phyloP scores from a whole-genome alignment of 495 filamentous ascomycete species.

The Cryomyces minteri region DNA sequence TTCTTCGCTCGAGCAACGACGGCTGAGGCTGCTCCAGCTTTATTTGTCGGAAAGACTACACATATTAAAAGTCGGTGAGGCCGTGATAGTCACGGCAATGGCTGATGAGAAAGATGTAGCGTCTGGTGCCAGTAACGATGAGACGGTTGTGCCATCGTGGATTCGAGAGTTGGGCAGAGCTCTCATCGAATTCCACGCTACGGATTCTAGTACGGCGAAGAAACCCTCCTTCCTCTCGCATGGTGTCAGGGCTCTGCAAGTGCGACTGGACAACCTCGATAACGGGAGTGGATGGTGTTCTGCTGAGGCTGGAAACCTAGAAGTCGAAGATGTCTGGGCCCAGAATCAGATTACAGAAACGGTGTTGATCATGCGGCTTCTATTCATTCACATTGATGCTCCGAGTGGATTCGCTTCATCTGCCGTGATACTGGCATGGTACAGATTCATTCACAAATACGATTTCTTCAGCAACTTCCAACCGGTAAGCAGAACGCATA shows the following conservation, averaged over 20 bases:
- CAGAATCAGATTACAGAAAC: slow-evolving; percentile 45
- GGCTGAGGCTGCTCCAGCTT: slow-evolving; percentile 39
- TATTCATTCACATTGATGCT: slow-evolving; percentile 50
- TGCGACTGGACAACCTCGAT: slow-evolving; percentile 26
- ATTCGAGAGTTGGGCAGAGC: too few species aligned
- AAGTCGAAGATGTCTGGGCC: slow-evolving; percentile 42
- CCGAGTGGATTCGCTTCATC: slow-evolving; percentile 34
- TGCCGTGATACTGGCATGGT: slow-evolving; percentile 50
- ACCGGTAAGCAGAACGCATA: background rate
- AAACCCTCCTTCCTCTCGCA: too few species aligned
- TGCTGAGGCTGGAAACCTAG: slow-evolving; percentile 26
- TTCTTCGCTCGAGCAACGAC: slow-evolving; percentile 34
- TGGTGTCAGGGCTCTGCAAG: slow-evolving; percentile 14
- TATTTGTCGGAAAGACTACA: slow-evolving; percentile 52
- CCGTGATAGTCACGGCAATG: slow-evolving; percentile 10
- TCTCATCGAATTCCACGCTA: too few species aligned
- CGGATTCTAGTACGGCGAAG: too few species aligned
- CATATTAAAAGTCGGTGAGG: slow-evolving; percentile 28
- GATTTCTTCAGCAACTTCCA: slow-evolving; percentile 36
- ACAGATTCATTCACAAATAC: slow-evolving; percentile 43
- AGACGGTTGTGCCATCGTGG: too few species aligned
- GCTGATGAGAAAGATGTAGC: too few species aligned
- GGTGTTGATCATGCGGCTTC: slow-evolving; percentile 49
- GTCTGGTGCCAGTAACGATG: too few species aligned
- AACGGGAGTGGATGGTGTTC: slow-evolving; percentile 33